Base-by-base conservation (phyloP, 2,329 filamentous ascomycete species). In the Pestalotiopsis sp. region DNA sequence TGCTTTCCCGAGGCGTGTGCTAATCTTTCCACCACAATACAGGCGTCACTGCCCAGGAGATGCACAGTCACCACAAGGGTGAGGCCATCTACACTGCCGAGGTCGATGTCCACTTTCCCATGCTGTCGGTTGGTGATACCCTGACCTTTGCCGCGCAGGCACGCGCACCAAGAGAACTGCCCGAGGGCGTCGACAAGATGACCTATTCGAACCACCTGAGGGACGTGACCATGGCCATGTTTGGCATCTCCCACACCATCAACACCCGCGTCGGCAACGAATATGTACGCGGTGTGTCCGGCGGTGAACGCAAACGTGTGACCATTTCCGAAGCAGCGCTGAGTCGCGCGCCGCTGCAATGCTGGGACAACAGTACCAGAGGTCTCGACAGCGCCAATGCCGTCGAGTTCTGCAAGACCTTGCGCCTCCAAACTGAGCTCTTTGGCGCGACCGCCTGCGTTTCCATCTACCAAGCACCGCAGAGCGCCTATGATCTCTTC, bases 1-100 rank as follows among this genome's bases (percentile, higher is more conserved):
- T 41, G 9, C 17, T 17, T 20, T 23, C 5, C 5, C 41, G 38
- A 23, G 20, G 7, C 36, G 31, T 6, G 31, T 3, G 36, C 60
- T 38, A 13, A 23, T n/a, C 13, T 12, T 41, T 36, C 60, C 25
- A 14, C 36, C 31, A n/a, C 31, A 38, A 7, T 6, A 61, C 38
- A 62, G 88, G 90, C 73, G 86, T 93, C 74, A 82, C 87, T 3
- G 86, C 92, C 69, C 81, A 92, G 74, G 87, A 93, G 76, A 94
- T 95, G 91, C 88, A 92, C 81, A 88, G 87, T 17, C 84, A 87
- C 70, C 94, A 95, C 82, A 89, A 91, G 27, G 93, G 93, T 70
- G 93, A 96, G 80, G 92, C 92, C 70, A 94, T 95, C 78, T 96
- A 95, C 81, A 94, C 92, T 0, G 92, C 92, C 69, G 93, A 95